Base-by-base conservation (phyloP, 164 flowering plant species). In the Chloranthus sessilifolius region DNA sequence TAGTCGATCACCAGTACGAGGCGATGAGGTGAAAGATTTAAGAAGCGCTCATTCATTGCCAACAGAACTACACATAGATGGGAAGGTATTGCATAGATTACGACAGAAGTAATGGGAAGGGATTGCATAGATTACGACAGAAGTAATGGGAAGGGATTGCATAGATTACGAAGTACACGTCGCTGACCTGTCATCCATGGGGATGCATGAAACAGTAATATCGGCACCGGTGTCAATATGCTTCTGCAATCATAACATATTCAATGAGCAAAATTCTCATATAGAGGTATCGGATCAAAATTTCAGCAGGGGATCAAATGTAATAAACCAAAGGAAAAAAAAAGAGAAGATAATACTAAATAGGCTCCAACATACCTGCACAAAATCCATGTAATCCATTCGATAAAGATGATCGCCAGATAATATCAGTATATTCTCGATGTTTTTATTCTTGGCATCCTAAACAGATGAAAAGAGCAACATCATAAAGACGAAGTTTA, bases 361-460 rank as follows among this genome's bases (percentile, higher is more conserved):
- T n/a, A n/a, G n/a, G n/a, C n/a, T n/a, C n/a, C n/a, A n/a, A 2
- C 16, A 3, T 62, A 81, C 96, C 91, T 88, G 89, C 63, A 89
- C 80, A 66, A 89, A 86, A 43, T 89, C 88, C 90, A 80, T 84
- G 45, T 89, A 89, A 60, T 89, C 74, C 95, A 86, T 86, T 19
- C 97, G 67, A 57, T 86, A 89, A 25, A 89, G 88, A 74, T 89
- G 97, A 70, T 89, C 97, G 11, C 97, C 97, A 16, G 97, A 86
- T 59, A 89, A 61, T 30, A 89, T 79, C 64, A 89, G 16, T 19
- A 86, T 77, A 61, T 89, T 65, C 67, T 89, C 90, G 28, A 83
- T 72, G 59, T 82, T 72, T 72, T 82, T 86, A 58, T 60, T 81
- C 72, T 86, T 89, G 17, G 84, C 83, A 73, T 82, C 86, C 97